Evolutionary conservation across 225 moss, liverwort and hornwort species (phyloP).

Genomic region (Sphagnum contortum): DNA sequence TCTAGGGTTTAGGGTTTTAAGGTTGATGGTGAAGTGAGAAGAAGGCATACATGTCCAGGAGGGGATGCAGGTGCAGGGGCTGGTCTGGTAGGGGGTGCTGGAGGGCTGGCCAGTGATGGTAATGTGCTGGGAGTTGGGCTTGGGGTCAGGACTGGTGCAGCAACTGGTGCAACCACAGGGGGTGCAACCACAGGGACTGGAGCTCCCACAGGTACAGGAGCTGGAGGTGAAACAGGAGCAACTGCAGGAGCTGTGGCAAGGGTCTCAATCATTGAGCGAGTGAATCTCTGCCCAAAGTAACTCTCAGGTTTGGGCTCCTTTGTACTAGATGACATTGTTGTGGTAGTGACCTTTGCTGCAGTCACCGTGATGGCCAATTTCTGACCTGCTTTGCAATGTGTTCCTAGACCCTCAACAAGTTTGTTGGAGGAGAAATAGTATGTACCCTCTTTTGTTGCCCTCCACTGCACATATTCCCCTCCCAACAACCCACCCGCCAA

Average conservation of each 20-base stretch:
- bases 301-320: too few relatives aligned
- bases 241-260: not conserved
- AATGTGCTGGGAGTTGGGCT: not conserved
- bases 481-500: not conserved
- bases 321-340: too few relatives aligned
- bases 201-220: not conserved
- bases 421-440: conserved; percentile 9
- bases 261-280: too few relatives aligned
- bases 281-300: too few relatives aligned
- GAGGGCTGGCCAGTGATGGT: not conserved
- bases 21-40: too few relatives aligned
- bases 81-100: not conserved
- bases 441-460: not conserved
- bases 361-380: conserved; percentile 7
- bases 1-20: too few relatives aligned
- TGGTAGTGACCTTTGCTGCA: not conserved
- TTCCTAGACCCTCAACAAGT: conserved; percentile 1
- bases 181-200: not conserved
- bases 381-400: conserved; percentile 7
- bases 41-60: too few relatives aligned
- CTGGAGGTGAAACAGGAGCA: not conserved
- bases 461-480: conserved; percentile 1
- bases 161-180: not conserved
- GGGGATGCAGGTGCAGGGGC: not conserved
- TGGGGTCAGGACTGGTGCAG: not conserved